Evolutionary conservation across 345 rosid genomes (phyloP), one percentile per base, ranked within the genome.

Genomic region (Populus simonii): DNA sequence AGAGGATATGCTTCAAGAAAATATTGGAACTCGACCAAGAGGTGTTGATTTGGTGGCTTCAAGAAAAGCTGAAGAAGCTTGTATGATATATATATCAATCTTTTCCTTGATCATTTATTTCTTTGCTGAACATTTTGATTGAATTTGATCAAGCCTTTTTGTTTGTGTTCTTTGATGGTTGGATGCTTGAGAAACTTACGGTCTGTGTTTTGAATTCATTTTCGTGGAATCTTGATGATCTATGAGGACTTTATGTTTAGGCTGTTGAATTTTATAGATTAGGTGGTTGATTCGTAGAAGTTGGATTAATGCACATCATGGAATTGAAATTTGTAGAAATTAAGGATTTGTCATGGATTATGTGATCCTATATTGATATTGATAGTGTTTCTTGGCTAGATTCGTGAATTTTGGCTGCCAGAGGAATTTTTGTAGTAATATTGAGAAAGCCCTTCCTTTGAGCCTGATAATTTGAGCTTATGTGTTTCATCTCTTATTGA

Each of bases 1-100:
- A 38, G 94, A 92, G 81, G 98, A 89, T 74, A 88, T 96, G 76
- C 91, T 96, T 81, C 88, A 86, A 70, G 90, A 93, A 68, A 89
- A 92, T 65, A 59, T 23, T 23, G 86, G 83, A 47, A 75, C 63
- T 49, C 83, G 87, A 76, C 74, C 82, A 66, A 75, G 76, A 57
- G 90, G 87, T 41, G 76, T 86, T 59, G 84, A 74, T 33, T 79
- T 88, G 78, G 85, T 88, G 78, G 85, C 83, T n/a, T 83, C 98
- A 2, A 80, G 86, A 59, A 90, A 77, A 78, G 83, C 82, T 0
- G 97, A 92, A 39, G 98, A 96, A 86, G 84, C 96, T 73, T 88
- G 99, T 96, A 89, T 51, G 84, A 75, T 79, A 39, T 27, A 51
- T 36, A 41, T 45, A 59, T 78, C n/a, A 53, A 53, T 70, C 31